Evolutionary conservation across 2,329 filamentous ascomycete genomes (phyloP).

Genomic region (Arthrobotrys iridis): DNA sequence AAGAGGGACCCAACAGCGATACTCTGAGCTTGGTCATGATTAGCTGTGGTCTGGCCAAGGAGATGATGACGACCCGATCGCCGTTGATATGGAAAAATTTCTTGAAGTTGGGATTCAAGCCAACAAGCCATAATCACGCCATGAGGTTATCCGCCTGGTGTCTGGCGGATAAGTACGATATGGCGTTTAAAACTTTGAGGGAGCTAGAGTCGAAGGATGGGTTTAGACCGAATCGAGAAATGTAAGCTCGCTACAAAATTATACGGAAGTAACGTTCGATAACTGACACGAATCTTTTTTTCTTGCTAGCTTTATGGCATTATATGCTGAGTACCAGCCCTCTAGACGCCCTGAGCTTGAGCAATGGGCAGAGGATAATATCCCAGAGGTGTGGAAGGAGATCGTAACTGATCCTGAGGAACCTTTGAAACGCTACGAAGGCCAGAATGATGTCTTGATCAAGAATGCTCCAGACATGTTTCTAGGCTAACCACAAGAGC

Average conservation of each 20-base stretch:
- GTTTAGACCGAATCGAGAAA: constrained; percentile 72
- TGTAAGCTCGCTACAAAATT: constrained; percentile 68
- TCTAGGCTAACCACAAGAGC: background rate
- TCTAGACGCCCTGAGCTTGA: constrained; percentile 76
- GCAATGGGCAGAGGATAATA: constrained; percentile 75
- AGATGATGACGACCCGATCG: constrained; percentile 69
- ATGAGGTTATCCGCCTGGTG: constrained; percentile 81
- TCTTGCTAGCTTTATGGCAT: constrained; percentile 40
- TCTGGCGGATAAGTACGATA: constrained; percentile 75
- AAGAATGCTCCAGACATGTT: constrained; percentile 37
- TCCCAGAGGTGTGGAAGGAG: constrained; percentile 75
- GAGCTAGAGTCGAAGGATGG: constrained; percentile 75
- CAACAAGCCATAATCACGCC: constrained; percentile 77
- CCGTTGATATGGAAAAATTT: constrained; percentile 77
- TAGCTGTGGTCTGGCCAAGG: constrained; percentile 73
- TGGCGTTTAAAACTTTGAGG: constrained; percentile 73
- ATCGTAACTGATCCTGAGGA: constrained; percentile 64
- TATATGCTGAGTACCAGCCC: constrained; percentile 51
- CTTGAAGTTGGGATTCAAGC: constrained; percentile 77
- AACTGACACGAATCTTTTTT: background rate
- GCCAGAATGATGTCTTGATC: constrained; percentile 17
- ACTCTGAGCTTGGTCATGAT: constrained; percentile 84
- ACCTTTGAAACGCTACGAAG: constrained; percentile 43
- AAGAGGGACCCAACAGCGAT: constrained; percentile 85
- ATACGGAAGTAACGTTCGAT: background rate